These are phyloP conservation scores for Scheffersomyces titani DNA, from an alignment of 1,139 yeast genomes.

Conservation along the genomic window DNA sequence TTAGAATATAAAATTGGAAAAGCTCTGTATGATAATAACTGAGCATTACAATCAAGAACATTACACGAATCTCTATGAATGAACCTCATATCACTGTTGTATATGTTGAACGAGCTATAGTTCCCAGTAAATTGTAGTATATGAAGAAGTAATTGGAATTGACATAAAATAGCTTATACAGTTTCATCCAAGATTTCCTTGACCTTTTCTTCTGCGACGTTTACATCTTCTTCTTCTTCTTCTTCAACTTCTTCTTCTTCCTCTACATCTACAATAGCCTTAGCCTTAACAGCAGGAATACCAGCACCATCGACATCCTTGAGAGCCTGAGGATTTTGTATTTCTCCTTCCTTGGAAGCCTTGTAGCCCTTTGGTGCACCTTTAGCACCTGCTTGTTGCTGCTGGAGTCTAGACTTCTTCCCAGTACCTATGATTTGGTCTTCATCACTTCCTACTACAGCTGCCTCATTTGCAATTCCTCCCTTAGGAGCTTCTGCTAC, in stretches of 20 bases:
- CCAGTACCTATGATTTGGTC: constrained; percentile 31
- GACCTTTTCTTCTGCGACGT: constrained; percentile 3
- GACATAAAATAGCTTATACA: constrained; percentile 2
- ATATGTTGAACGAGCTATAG: neutral
- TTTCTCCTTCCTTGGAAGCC: constrained; percentile 12
- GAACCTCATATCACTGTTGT: neutral
- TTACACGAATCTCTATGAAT: neutral
- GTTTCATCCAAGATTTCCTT: constrained; percentile 6
- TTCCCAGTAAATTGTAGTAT: neutral
- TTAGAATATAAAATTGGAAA: neutral
- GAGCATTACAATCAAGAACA: neutral
- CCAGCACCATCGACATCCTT: neutral
- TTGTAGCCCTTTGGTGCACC: constrained; percentile 12
- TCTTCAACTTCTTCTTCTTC: neutral
- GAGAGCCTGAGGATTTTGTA: neutral
- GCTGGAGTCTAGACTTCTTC: constrained; percentile 13
- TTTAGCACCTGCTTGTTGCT: constrained; percentile 1
- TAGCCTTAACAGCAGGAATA: neutral
- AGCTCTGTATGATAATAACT: neutral
- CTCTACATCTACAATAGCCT: neutral
- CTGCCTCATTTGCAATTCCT: constrained; percentile 51
- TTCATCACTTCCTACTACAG: constrained; percentile 46
- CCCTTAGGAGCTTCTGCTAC: constrained; percentile 53
- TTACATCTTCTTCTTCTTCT: constrained; percentile 1
- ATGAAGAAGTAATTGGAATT: neutral